A percentile compares a stretch with the other conserved stretches of the same genome.
Conservation (phyloP, 1,284 basidiomycete genomes). For the Cryptococcus sp. region DNA sequence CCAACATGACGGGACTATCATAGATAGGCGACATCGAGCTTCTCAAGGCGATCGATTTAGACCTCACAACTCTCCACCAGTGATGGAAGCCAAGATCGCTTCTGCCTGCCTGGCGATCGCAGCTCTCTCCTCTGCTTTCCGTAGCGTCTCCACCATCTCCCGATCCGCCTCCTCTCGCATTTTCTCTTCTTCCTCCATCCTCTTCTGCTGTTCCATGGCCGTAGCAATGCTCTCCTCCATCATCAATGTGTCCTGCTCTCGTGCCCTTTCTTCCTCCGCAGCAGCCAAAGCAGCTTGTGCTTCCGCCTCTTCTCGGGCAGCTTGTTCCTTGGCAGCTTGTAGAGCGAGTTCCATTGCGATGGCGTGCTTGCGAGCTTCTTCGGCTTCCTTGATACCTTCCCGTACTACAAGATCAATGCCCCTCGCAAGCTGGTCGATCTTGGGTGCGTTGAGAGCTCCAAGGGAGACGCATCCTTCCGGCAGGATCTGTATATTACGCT, state of each 20-base stretch:
- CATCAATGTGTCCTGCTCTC: conserved; percentile 38
- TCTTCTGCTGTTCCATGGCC: conserved; percentile 39
- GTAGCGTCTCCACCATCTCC: conserved; percentile 32
- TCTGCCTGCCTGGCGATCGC: conserved; percentile 41
- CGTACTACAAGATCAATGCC: conserved; percentile 43
- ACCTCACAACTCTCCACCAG: not conserved
- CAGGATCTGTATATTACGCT: conserved; percentile 42
- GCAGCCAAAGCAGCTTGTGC: conserved; percentile 24
- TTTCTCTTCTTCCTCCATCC: conserved; percentile 36
- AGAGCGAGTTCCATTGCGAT: conserved; percentile 38
- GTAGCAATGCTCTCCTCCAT: conserved; percentile 39
- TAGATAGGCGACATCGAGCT: too few species aligned
- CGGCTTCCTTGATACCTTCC: conserved; percentile 34
- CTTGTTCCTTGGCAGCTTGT: conserved; percentile 36
- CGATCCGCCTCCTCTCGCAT: conserved; percentile 29
- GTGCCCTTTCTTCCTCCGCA: conserved; percentile 25
- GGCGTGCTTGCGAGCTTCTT: conserved; percentile 34
- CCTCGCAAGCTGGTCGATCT: conserved; percentile 41
- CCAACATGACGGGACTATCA: too few species aligned
- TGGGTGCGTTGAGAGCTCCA: conserved; percentile 40
- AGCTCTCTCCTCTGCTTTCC: conserved; percentile 34
- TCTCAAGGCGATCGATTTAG: too few species aligned
- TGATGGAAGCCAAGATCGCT: conserved; percentile 39
- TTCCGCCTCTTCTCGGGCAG: conserved; percentile 37
- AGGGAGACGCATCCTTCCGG: conserved; percentile 44